Percentiles rank a stretch among this genome's conserved stretches.
These are phyloP conservation scores for Phytophthora europaea DNA, from an alignment of 352 stramenopile genomes.

Conservation along the genomic window DNA sequence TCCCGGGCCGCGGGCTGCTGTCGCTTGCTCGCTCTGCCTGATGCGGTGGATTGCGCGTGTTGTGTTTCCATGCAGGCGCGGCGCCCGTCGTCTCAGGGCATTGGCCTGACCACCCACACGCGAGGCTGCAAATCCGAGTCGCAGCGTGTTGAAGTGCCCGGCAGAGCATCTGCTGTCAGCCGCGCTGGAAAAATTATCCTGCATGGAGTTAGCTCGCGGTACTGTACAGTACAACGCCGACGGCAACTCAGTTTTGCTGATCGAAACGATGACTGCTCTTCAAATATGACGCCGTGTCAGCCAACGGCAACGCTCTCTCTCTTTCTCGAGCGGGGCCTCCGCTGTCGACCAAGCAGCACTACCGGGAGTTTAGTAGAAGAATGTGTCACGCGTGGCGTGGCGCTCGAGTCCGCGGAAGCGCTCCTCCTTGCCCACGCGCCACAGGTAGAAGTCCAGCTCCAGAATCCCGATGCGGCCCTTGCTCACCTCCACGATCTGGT, in stretches of 20 bases:
- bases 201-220: conserved; percentile 11
- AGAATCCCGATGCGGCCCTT: conserved; percentile 54
- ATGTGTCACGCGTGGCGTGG: conserved; percentile 76
- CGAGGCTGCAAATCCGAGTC: conserved; percentile 23
- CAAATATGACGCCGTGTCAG: neutral
- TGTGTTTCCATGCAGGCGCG: neutral
- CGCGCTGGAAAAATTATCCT: conserved; percentile 36
- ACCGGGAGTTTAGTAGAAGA: conserved; percentile 61
- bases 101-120: neutral
- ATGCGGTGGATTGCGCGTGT: neutral
- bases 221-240: neutral
- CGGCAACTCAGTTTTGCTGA: conserved; percentile 2
- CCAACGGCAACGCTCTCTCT: neutral
- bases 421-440: conserved; percentile 81
- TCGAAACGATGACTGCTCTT: conserved; percentile 3
- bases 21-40: conserved; percentile 2
- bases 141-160: conserved; percentile 30
- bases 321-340: neutral
- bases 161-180: conserved; percentile 28
- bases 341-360: neutral
- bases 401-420: conserved; percentile 74
- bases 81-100: conserved; percentile 6
- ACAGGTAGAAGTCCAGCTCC: conserved; percentile 78
- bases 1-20: neutral
- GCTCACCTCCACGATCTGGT: conserved; percentile 69